Percentiles rank a stretch among this genome's conserved stretches.
Conservation (phyloP, 768 basidiomycete genomes). For the Erythrobasidium yunnanense region DNA sequence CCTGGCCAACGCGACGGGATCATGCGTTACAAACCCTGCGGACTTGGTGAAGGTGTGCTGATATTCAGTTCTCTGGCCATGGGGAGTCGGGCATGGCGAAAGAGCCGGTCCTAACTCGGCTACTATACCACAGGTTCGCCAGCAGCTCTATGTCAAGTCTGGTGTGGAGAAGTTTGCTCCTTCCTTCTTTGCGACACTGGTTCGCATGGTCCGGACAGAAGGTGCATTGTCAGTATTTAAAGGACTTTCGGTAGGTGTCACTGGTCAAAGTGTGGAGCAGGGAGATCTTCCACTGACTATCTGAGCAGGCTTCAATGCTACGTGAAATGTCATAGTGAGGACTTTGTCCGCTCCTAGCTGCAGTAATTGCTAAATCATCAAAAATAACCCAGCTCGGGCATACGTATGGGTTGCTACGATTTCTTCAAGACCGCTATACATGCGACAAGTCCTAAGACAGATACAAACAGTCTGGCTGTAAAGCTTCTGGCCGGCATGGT, state of each 20-base stretch:
- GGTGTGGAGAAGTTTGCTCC: slow-evolving; percentile 17
- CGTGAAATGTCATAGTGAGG: slow-evolving; percentile 25
- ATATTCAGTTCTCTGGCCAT: neutral
- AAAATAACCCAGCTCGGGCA: slow-evolving; percentile 21
- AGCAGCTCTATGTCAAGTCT: slow-evolving; percentile 32
- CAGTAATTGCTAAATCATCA: no score
- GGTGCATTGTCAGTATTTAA: slow-evolving; percentile 27
- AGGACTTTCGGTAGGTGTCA: neutral
- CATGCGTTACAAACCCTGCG: slow-evolving; percentile 19
- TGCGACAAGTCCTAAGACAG: neutral
- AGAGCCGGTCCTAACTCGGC: no score
- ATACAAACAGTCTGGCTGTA: slow-evolving; percentile 30
- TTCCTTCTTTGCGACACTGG: slow-evolving; percentile 24
- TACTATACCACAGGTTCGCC: slow-evolving; percentile 34
- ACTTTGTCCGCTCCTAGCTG: no score
- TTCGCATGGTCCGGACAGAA: slow-evolving; percentile 33
- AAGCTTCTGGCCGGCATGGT: slow-evolving; percentile 30
- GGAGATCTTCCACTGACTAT: neutral
- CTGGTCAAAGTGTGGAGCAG: neutral
- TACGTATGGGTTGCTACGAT: slow-evolving; percentile 38
- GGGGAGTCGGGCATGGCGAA: no score
- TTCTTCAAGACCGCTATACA: slow-evolving; percentile 29
- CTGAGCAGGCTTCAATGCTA: slow-evolving; percentile 17
- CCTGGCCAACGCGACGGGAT: slow-evolving; percentile 6
- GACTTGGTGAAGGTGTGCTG: slow-evolving; percentile 10